Evolutionary conservation across 768 basidiomycete genomes (phyloP), one percentile per base, ranked within the genome.

Genomic region (Symmetrospora coprosmae): DNA sequence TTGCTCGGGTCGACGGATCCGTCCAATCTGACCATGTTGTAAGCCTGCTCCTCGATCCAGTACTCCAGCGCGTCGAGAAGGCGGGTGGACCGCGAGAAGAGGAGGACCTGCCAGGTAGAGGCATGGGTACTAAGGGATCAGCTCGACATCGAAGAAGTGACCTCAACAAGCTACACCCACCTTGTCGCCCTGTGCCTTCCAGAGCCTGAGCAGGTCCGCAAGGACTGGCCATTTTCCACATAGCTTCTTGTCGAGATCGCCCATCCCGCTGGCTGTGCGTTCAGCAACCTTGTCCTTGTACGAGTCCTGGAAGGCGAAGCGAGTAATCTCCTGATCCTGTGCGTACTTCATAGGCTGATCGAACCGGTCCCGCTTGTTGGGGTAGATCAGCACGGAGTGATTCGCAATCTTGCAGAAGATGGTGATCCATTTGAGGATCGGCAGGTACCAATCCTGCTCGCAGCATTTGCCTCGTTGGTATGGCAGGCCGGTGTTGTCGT

Each of bases 141-240:
- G 90, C 73, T 96, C 96, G 60, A 96, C 82, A n/a, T n/a, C n/a
- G n/a, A n/a, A n/a, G n/a, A n/a, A n/a, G n/a, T n/a, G n/a, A n/a
- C n/a, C n/a, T n/a, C n/a, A n/a, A n/a, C n/a, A n/a, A n/a, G n/a
- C n/a, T n/a, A n/a, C n/a, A 40, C 96, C 76, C 38, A 94, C 87
- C 73, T 94, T 96, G 73, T 86, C 90, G 0, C 67, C 67, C 17
- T 72, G 70, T 46, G 82, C 81, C 66, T 79, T 79, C 67, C 79
- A 78, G 79, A 83, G 82, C 43, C 82, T 78, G 46, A 77, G 78
- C 21, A 96, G 74, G 2, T 85, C 74, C 6, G 82, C 77, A 7
- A 90, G 74, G 0, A 86, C 79, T 85, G 89, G 64, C 87, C 69
- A 90, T 72, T 91, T 90, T 1, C 88, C 88, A 64, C 88, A 91